Evolutionary conservation across 305 asterid genomes (phyloP), one percentile per base, ranked within the genome.

Genomic region (Vinca major): DNA sequence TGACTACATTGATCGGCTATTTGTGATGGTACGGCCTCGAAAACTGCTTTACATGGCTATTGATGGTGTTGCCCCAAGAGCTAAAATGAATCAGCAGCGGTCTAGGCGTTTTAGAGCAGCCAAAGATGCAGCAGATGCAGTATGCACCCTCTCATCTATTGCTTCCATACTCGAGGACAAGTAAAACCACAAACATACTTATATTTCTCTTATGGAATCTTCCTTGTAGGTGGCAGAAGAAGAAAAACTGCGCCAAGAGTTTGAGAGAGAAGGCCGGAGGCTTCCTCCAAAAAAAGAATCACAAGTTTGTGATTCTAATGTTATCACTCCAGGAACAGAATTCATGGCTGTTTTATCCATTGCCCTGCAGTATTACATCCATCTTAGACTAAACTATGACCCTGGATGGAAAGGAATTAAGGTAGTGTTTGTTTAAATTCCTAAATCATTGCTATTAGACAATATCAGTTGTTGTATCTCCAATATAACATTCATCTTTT

Each of bases 11-110:
- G 98, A 93, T 78, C 81, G 97, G 77, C 91, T 93, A 66, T 90
- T 93, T 80, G 89, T 81, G 69, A 93, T 90, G 98, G 98, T 93
- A 45, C 91, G 98, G 55, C 97, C 98, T 55, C 82, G 97, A 17
- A 90, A 90, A 82, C 79, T 93, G 80, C 84, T 93, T 66, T 93
- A 74, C 85, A 90, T 93, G 98, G 97, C 98, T 55, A 90, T 93
- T 66, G 98, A 92, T 86, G 98, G 98, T 53, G 97, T 90, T 80
- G 98, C 98, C 16, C 98, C 98, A 19, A 85, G 98, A 86, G 98
- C 97, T 48, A 92, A 92, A 84, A 90, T 92, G 98, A 92, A 92
- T 80, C 98, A 92, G 80, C 98, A 90, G 76, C 83, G 98, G 71
- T 88, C 97, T 41, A 83, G 98, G 84, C 98, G 98, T 80, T 92